Evolutionary conservation across 306 rosid species (phyloP).

Genomic region (Quercus gilva): DNA sequence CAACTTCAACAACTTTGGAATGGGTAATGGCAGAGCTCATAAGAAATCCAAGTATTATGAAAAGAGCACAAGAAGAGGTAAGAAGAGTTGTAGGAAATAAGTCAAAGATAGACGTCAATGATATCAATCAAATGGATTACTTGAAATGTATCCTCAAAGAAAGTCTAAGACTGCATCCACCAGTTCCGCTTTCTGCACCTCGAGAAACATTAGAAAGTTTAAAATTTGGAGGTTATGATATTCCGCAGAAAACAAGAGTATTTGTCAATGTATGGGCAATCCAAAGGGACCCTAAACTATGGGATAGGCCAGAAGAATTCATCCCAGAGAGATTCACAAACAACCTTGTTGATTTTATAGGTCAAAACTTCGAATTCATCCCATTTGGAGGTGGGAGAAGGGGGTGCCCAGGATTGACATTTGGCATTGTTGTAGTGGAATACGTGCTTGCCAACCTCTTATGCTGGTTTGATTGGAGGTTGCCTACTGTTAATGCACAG

Average conservation of each 20-base stretch:
- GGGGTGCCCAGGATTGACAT: constrained; percentile 30
- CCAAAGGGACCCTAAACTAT: constrained; percentile 28
- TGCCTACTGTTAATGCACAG: not conserved
- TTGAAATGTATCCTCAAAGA: constrained; percentile 35
- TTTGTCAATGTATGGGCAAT: constrained; percentile 27
- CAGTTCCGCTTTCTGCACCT: constrained; percentile 24
- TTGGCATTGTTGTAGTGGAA: constrained; percentile 12
- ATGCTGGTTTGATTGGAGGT: not conserved
- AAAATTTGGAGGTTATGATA: constrained; percentile 9
- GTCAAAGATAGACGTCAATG: constrained; percentile 9
- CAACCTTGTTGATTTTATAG: not conserved
- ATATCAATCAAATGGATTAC: constrained; percentile 28
- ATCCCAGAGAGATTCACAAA: constrained; percentile 30
- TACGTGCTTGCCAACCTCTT: constrained; percentile 8
- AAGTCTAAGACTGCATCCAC: constrained; percentile 33
- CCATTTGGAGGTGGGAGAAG: constrained; percentile 39
- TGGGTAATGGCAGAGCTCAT: constrained; percentile 42
- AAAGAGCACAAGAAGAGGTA: constrained; percentile 35
- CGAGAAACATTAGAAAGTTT: constrained; percentile 13
- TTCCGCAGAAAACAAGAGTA: constrained; percentile 19
- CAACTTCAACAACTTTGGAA: constrained; percentile 17
- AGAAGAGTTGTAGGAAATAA: constrained; percentile 28
- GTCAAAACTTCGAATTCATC: constrained; percentile 20
- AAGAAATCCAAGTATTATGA: constrained; percentile 22
- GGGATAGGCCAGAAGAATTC: constrained; percentile 37